Percentiles rank a stretch among this genome's conserved stretches.
Evolutionary conservation across 345 rosid species (phyloP).

Genomic region (Aegle marmelos): DNA sequence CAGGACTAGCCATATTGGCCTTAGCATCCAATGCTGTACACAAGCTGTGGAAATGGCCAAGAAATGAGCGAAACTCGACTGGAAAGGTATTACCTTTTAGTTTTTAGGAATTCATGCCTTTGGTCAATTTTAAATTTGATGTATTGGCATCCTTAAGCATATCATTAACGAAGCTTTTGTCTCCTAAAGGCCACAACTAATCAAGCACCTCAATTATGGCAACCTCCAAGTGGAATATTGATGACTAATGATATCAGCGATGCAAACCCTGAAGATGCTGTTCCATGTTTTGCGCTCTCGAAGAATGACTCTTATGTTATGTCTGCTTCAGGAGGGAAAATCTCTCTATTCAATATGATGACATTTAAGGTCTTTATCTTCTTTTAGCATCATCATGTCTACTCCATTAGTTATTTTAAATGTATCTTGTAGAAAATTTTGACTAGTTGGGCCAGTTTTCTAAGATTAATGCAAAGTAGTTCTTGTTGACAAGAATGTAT

Average conservation of each 20-base stretch:
- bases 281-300: constrained; percentile 80
- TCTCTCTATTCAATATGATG: constrained; percentile 65
- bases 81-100: constrained; percentile 42
- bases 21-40: constrained; percentile 84
- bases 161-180: constrained; percentile 10
- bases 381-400: not conserved
- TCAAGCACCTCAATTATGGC: constrained; percentile 69
- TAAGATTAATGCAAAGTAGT: not conserved
- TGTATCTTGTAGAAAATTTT: not conserved
- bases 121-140: not conserved
- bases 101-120: not conserved
- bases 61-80: constrained; percentile 44
- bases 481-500: not conserved
- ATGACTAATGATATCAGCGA: constrained; percentile 70
- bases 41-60: constrained; percentile 88
- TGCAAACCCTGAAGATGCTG: constrained; percentile 69
- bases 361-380: constrained; percentile 60
- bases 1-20: constrained; percentile 74
- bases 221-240: constrained; percentile 58
- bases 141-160: constrained; percentile 3
- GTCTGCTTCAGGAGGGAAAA: constrained; percentile 86
- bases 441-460: not conserved
- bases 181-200: constrained; percentile 59
- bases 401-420: not conserved
- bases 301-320: constrained; percentile 64